A percentile compares a stretch with the other conserved stretches of the same genome.
Evolutionary conservation across 306 rosid species (phyloP).

Genomic region (Prunus davidiana): DNA sequence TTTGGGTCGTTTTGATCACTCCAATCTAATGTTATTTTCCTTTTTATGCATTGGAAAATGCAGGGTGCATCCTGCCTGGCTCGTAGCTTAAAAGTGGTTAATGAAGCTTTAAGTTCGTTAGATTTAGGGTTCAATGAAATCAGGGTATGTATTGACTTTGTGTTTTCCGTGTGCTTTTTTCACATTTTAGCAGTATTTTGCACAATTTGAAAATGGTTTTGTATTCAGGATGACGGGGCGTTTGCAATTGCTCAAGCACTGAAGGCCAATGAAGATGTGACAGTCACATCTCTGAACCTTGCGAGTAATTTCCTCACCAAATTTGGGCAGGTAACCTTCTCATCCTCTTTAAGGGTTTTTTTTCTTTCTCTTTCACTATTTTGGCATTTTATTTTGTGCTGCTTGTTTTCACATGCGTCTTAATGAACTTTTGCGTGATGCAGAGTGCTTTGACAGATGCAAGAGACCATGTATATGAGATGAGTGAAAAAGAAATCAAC

Average conservation of each 20-base stretch:
- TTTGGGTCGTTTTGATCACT: background rate
- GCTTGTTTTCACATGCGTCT: background rate
- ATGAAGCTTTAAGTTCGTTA: conserved; percentile 85
- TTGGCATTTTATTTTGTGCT: background rate
- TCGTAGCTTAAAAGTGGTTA: conserved; percentile 97
- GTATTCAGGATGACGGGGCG: conserved; percentile 88
- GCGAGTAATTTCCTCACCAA: conserved; percentile 87
- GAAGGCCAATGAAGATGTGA: conserved; percentile 85
- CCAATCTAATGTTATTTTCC: conserved; percentile 10
- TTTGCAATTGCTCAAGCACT: conserved; percentile 98
- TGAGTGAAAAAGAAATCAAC: conserved; percentile 87
- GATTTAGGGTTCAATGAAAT: conserved; percentile 97
- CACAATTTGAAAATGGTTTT: conserved; percentile 15
- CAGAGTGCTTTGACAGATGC: conserved; percentile 98
- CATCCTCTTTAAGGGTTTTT: background rate
- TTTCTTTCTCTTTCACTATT: background rate
- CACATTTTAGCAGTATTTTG: conserved; percentile 10
- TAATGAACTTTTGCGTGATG: conserved; percentile 19
- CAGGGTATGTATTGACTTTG: conserved; percentile 49
- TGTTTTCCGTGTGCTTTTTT: background rate
- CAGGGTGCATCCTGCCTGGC: conserved; percentile 93
- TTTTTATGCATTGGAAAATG: conserved; percentile 20
- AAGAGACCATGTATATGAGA: conserved; percentile 91
- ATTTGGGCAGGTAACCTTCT: conserved; percentile 75
- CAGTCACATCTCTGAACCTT: conserved; percentile 71